Evolutionary conservation across 768 basidiomycete genomes (phyloP).

Genomic region (Lactifluus piperatus): DNA sequence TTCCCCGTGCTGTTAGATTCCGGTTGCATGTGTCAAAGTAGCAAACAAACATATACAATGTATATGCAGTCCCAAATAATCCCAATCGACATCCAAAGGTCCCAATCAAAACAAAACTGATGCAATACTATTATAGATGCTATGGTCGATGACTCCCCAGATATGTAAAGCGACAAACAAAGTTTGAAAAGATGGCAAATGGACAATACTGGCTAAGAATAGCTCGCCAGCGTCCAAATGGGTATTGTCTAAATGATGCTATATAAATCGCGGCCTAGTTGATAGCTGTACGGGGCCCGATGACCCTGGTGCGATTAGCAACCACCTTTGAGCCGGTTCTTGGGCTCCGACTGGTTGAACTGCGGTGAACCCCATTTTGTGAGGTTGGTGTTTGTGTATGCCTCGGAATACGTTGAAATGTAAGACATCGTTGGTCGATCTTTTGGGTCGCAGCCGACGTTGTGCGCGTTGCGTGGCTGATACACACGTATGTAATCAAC

Average conservation of each 20-base stretch:
- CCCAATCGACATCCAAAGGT: background rate
- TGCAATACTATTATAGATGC: background rate
- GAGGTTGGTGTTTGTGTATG: constrained; percentile 76
- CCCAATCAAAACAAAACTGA: background rate
- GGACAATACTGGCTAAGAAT: background rate
- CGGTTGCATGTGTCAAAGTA: background rate
- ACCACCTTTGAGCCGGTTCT: constrained; percentile 4
- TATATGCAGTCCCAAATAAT: background rate
- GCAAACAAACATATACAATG: background rate
- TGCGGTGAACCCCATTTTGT: constrained; percentile 53
- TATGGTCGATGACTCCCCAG: background rate
- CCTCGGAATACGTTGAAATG: constrained; percentile 62
- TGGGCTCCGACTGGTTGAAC: constrained; percentile 16
- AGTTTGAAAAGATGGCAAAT: background rate
- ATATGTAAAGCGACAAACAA: background rate
- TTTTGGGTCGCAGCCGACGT: constrained; percentile 78
- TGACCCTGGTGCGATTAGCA: background rate
- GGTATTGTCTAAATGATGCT: background rate
- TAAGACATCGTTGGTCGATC: constrained; percentile 76
- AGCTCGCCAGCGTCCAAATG: background rate
- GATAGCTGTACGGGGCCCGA: background rate
- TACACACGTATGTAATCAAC: constrained; percentile 91
- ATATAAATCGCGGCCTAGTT: background rate
- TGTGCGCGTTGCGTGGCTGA: constrained; percentile 58
- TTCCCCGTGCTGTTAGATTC: background rate